phyloP scores from a whole-genome alignment of 2,329 filamentous ascomycete genomes.

The Paraconiothyrium sp. region DNA sequence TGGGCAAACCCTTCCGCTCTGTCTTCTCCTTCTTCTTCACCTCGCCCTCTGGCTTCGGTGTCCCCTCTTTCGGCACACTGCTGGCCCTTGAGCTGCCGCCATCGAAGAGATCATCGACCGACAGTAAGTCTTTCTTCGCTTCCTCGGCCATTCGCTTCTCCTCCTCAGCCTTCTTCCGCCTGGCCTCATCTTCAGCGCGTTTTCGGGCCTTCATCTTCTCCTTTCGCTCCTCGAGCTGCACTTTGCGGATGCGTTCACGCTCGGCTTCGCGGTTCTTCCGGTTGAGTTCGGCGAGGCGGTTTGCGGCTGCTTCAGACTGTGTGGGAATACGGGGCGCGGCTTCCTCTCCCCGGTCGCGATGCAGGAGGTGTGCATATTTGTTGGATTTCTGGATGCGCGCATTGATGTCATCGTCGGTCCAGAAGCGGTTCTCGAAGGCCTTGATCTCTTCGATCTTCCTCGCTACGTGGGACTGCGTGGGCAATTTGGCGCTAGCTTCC shows the following conservation, averaged over 20 bases:
- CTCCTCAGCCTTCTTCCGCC: slow-evolving; percentile 63
- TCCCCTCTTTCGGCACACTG: slow-evolving; percentile 46
- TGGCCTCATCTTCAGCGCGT: slow-evolving; percentile 58
- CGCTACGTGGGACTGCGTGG: slow-evolving; percentile 74
- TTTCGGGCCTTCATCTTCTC: slow-evolving; percentile 48
- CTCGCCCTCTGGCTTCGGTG: slow-evolving; percentile 55
- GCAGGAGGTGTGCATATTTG: slow-evolving; percentile 58
- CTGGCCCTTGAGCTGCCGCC: slow-evolving; percentile 38
- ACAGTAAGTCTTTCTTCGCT: slow-evolving; percentile 41
- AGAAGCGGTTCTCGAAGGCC: slow-evolving; percentile 77
- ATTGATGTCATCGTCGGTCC: slow-evolving; percentile 84
- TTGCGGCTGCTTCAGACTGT: slow-evolving; percentile 73
- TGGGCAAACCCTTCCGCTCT: slow-evolving; percentile 65
- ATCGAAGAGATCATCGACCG: slow-evolving; percentile 58
- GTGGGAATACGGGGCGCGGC: slow-evolving; percentile 62
- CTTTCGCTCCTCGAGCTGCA: slow-evolving; percentile 78
- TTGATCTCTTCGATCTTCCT: slow-evolving; percentile 85
- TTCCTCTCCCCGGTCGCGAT: slow-evolving; percentile 73
- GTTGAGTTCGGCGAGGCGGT: slow-evolving; percentile 85
- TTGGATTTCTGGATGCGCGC: slow-evolving; percentile 77
- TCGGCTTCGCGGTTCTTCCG: slow-evolving; percentile 84
- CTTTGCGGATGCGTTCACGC: slow-evolving; percentile 88
- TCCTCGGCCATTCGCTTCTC: slow-evolving; percentile 57
- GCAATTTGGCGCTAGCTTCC: slow-evolving; percentile 73
- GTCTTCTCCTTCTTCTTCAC: slow-evolving; percentile 60